These are phyloP conservation scores for Ogataea methanolica DNA, from an alignment of 805 yeast species.

Conservation along the genomic window DNA sequence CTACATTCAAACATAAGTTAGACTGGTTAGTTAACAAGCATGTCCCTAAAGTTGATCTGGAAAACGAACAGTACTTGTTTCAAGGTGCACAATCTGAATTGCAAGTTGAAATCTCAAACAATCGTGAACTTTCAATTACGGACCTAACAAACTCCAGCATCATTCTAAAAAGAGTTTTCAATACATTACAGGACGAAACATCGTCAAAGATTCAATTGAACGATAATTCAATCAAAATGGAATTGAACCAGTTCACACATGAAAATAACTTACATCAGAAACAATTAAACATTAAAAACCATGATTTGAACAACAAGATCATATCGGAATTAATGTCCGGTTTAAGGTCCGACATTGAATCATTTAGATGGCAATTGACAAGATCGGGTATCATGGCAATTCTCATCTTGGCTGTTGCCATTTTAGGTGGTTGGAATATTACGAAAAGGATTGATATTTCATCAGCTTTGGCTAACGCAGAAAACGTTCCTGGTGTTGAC, in stretches of 20 bases:
- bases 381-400: constrained; percentile 82
- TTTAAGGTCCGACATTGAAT: constrained; percentile 80
- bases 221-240: constrained; percentile 72
- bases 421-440: constrained; percentile 49
- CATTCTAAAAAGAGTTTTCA: constrained; percentile 66
- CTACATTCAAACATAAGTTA: constrained; percentile 33
- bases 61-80: constrained; percentile 82
- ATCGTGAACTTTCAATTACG: constrained; percentile 65
- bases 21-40: constrained; percentile 44
- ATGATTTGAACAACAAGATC: constrained; percentile 80
- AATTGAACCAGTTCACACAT: constrained; percentile 79
- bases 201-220: constrained; percentile 49
- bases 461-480: constrained; percentile 20
- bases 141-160: constrained; percentile 63
- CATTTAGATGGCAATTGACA: constrained; percentile 88
- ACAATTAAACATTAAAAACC: constrained; percentile 61
- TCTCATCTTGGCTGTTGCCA: constrained; percentile 55
- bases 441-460: constrained; percentile 24
- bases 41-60: constrained; percentile 62
- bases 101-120: constrained; percentile 67
- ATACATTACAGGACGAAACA: constrained; percentile 72
- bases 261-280: constrained; percentile 76
- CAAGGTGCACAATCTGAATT: constrained; percentile 91
- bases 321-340: constrained; percentile 78
- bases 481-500: constrained; percentile 12